Evolutionary conservation across 257 asterid species (phyloP), one percentile per base, ranked within the genome.

Genomic region (Solanum boliviense): DNA sequence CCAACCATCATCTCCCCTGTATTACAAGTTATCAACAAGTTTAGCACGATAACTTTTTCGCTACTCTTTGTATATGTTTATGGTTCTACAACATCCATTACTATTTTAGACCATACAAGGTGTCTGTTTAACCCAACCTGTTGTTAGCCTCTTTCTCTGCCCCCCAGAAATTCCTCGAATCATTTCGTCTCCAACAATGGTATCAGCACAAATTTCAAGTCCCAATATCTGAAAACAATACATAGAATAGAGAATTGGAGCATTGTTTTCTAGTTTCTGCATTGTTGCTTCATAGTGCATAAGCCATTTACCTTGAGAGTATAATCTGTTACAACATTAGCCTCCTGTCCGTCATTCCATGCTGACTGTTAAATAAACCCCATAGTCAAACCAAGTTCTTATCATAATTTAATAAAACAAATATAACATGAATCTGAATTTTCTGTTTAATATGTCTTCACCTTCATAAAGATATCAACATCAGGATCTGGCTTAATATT

Each of bases 1-100:
- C 99, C 99, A 52, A 96, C 98, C 90, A 96, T 67, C 98, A 96
- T 94, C 88, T 96, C 99, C 78, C 98, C 99, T 96, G 90, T 7
- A 84, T 83, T 39, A 86, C 74, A 78, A 25, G 60, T 75, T 15
- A 39, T 86, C 82, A 16, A 35, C 76, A 12, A 25, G 75, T 85
- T 84, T 41, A 84, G 78, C 86, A 18, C 21, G 1, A 29, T 31
- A 82, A 20, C 21, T 3, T 16, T 82, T 48, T 82, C 4, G 12
- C 68, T 48, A 31, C 86, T 46, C 70, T 48, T 48, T 1, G 70
- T 31, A 9, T 6, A 20, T 29, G 16, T 16, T 48, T 29, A 5
- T 82, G 70, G 44, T 10, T 48, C 0, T 29, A 29, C 21, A 29
- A 13, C 13, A 82, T 85, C 67, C 21, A 44, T 67, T 41, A 84